phyloP scores from a whole-genome alignment of 495 filamentous ascomycete genomes.

The Xylaria intraflava region DNA sequence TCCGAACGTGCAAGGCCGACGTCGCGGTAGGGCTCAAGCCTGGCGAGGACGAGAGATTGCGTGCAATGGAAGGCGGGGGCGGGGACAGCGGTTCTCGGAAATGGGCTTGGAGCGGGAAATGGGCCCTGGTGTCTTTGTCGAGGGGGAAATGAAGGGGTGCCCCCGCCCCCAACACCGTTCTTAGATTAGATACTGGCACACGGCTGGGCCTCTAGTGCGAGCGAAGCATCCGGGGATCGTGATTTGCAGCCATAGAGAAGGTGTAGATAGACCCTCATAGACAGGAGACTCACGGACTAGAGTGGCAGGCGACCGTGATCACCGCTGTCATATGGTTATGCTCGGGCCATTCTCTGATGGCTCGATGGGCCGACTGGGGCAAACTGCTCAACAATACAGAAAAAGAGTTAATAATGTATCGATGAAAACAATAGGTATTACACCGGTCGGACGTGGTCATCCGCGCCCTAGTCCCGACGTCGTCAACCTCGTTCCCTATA shows the following conservation, averaged over 20 bases:
- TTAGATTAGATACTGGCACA: neutral
- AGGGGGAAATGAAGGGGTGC: slow-evolving; percentile 24
- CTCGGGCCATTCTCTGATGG: neutral
- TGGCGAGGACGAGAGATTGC: slow-evolving; percentile 75
- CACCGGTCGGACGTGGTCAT: neutral
- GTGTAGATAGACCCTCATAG: neutral
- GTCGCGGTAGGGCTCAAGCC: slow-evolving; percentile 80
- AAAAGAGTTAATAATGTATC: neutral
- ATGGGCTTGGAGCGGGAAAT: slow-evolving; percentile 98
- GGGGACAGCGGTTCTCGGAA: slow-evolving; percentile 66
- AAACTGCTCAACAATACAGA: neutral
- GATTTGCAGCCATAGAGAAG: neutral
- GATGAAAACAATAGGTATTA: neutral
- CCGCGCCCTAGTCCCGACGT: neutral
- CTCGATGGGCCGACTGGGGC: neutral
- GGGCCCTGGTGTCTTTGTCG: slow-evolving; percentile 88
- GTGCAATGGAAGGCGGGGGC: slow-evolving; percentile 57
- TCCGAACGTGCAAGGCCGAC: slow-evolving; percentile 94
- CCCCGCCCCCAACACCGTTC: neutral
- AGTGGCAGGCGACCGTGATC: neutral
- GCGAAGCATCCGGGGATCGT: neutral
- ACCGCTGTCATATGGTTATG: neutral
- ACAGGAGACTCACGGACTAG: neutral
- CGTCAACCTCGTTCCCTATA: neutral
- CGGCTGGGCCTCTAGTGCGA: neutral